Percentiles rank a stretch among this genome's conserved stretches.
Evolutionary conservation across 805 yeast genomes (phyloP).

Genomic region (Metschnikowia continentalis): DNA sequence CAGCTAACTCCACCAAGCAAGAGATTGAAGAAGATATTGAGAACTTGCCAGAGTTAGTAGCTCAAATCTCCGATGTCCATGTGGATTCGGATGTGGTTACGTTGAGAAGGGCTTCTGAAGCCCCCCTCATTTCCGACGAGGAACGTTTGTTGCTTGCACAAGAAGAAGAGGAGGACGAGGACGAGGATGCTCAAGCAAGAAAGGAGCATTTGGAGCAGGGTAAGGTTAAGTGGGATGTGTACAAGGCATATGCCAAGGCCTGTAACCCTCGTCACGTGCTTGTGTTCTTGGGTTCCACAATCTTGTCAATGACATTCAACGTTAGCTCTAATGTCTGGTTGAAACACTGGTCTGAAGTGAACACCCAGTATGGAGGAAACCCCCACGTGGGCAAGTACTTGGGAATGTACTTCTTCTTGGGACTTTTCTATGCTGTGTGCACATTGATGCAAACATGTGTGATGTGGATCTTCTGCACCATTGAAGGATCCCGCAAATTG

Average conservation of each 20-base stretch:
- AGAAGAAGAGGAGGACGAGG: constrained; percentile 32
- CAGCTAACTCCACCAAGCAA: constrained; percentile 21
- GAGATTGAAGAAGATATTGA: constrained; percentile 14
- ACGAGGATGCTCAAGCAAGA: constrained; percentile 39
- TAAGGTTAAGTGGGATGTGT: constrained; percentile 84
- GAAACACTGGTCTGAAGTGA: constrained; percentile 95
- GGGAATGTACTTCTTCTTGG: constrained; percentile 70
- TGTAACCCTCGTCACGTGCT: constrained; percentile 69
- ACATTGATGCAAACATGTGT: constrained; percentile 62
- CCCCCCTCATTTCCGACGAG: constrained; percentile 36
- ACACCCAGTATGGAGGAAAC: constrained; percentile 62
- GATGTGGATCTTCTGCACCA: constrained; percentile 77
- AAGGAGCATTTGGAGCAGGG: constrained; percentile 90
- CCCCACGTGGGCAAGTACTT: constrained; percentile 71
- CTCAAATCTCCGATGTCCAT: constrained; percentile 27
- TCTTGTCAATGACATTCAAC: constrained; percentile 55
- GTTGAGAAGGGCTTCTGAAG: constrained; percentile 64
- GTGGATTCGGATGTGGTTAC: constrained; percentile 26
- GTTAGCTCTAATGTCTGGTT: constrained; percentile 86
- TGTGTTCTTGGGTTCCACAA: constrained; percentile 50
- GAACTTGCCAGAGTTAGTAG: constrained; percentile 23
- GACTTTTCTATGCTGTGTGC: constrained; percentile 60
- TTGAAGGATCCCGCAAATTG: constrained; percentile 71
- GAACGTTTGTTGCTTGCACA: constrained; percentile 29
- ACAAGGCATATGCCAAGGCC: constrained; percentile 78